Evolutionary conservation across 2,329 filamentous ascomycete genomes (phyloP).

Genomic region (Fusarium sp.): DNA sequence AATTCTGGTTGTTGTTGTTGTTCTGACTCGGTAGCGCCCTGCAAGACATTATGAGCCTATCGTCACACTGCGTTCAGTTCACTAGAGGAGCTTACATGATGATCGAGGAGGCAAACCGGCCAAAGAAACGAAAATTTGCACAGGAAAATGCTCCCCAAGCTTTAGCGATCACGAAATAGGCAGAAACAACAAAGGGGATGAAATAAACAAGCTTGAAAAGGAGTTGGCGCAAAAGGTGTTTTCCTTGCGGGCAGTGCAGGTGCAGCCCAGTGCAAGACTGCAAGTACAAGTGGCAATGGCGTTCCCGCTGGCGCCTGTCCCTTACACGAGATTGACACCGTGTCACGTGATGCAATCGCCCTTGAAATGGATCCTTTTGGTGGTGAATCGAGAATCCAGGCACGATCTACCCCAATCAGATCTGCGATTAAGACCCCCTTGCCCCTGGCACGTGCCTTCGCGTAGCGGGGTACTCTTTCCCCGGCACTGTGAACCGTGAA

Average conservation of each 20-base stretch:
- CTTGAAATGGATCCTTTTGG: constrained; percentile 1
- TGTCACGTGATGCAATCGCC: constrained; percentile 45
- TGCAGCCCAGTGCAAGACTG: not conserved
- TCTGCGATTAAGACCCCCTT: constrained; percentile 22
- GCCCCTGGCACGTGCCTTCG: constrained; percentile 46
- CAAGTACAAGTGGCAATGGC: constrained; percentile 26
- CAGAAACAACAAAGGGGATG: constrained; percentile 7
- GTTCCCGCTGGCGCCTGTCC: constrained; percentile 19
- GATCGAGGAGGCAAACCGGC: not conserved
- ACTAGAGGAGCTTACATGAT: constrained; percentile 25
- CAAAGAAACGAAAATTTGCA: not conserved
- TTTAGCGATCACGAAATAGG: constrained; percentile 13
- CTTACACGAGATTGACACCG: constrained; percentile 45
- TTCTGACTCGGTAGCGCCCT: constrained; percentile 36
- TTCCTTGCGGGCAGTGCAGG: constrained; percentile 7
- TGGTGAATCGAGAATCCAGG: constrained; percentile 20
- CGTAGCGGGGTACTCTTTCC: constrained; percentile 43
- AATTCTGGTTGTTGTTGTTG: constrained; percentile 23
- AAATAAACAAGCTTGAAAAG: constrained; percentile 6
- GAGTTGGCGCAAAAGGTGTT: constrained; percentile 33
- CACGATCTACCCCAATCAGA: constrained; percentile 32
- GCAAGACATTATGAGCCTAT: constrained; percentile 27
- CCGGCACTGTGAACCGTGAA: constrained; percentile 46
- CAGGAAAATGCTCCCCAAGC: constrained; percentile 2
- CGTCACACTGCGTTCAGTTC: not conserved